phyloP scores from a whole-genome alignment of 2,329 filamentous ascomycete species.

The Basipetospora chlamydospora region DNA sequence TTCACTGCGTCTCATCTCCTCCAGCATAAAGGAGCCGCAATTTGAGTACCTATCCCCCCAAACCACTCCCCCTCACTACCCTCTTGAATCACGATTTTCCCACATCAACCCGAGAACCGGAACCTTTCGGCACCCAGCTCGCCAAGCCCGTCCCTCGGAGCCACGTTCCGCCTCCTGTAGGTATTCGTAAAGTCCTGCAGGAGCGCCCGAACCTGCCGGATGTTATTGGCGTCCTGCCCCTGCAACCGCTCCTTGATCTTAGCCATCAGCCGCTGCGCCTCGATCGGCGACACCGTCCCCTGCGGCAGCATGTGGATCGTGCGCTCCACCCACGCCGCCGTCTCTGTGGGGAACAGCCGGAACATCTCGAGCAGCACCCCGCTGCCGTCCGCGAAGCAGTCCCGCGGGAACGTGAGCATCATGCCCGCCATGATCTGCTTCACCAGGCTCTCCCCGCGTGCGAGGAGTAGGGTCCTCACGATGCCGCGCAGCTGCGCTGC shows the following conservation, averaged over 20 bases:
- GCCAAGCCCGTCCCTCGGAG: constrained; percentile 82
- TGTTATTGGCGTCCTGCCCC: constrained; percentile 40
- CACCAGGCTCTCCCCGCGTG: constrained; percentile 63
- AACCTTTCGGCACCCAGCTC: constrained; percentile 77
- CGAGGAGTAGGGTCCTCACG: constrained; percentile 56
- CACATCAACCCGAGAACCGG: constrained; percentile 44
- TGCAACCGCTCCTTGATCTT: constrained; percentile 65
- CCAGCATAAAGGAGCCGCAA: too few relatives aligned
- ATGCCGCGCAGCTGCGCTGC: constrained; percentile 55
- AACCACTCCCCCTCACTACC: too few relatives aligned
- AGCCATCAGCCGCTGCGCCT: constrained; percentile 65
- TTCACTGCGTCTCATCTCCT: too few relatives aligned
- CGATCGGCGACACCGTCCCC: constrained; percentile 65
- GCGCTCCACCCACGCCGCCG: constrained; percentile 65
- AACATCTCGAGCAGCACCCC: constrained; percentile 85
- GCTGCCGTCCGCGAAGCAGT: constrained; percentile 89
- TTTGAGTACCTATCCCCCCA: too few relatives aligned
- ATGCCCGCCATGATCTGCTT: constrained; percentile 90
- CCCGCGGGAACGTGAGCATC: constrained; percentile 97
- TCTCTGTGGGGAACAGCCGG: constrained; percentile 67
- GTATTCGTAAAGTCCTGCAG: constrained; percentile 95
- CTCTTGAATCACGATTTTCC: too few relatives aligned
- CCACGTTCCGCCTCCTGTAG: constrained; percentile 85
- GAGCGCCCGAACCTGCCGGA: constrained; percentile 67
- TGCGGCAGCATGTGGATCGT: constrained; percentile 74